These are phyloP conservation scores for Castanospermum australe DNA, from an alignment of 306 rosid species.

Conservation along the genomic window DNA sequence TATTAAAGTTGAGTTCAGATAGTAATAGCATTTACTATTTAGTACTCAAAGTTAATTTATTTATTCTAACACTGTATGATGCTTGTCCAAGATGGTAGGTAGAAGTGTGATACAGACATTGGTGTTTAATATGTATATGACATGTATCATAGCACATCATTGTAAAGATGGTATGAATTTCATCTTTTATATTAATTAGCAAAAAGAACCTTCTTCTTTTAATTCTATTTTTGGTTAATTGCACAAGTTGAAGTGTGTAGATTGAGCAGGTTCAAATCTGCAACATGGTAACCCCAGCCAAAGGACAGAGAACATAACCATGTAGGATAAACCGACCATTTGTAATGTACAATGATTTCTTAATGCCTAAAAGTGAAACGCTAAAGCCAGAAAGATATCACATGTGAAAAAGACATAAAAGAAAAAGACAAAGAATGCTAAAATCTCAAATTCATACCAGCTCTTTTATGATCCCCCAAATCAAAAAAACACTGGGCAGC, in stretches of 20 bases:
- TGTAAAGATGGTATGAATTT: background rate
- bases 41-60: background rate
- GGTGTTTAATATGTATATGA: background rate
- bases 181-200: background rate
- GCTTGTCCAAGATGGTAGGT: background rate
- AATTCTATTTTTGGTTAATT: background rate
- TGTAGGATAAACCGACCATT: background rate
- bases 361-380: background rate
- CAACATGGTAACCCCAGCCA: background rate
- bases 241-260: too few species aligned
- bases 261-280: background rate
- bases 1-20: background rate
- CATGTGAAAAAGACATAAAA: background rate
- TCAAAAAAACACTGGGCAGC: conserved; percentile 56
- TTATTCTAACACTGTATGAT: background rate
- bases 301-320: background rate
- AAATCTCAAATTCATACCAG: conserved; percentile 34
- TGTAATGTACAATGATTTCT: background rate
- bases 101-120: background rate
- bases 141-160: background rate
- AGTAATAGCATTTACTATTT: background rate
- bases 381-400: background rate
- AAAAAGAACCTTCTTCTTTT: background rate
- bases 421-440: background rate
- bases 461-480: conserved; percentile 54